Evolutionary conservation across 805 yeast genomes (phyloP), one percentile per base, ranked within the genome.

Genomic region (Tetrapisispora fleetii): DNA sequence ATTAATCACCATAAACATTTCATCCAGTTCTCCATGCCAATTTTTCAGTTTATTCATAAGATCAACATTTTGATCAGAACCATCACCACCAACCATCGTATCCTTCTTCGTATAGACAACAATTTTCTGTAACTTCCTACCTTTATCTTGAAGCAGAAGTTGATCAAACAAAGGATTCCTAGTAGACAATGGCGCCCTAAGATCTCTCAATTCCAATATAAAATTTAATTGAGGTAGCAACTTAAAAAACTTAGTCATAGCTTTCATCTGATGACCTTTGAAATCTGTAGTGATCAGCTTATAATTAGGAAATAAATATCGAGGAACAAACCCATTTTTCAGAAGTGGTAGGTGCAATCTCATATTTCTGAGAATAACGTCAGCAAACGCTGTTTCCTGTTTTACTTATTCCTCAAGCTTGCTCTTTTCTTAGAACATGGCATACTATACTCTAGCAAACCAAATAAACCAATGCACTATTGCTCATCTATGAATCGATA

Each of bases 231-330:
- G 90, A 3, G 93, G 89, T 1, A 91, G 78, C 30, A 87, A 62
- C 36, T 76, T 78, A 14, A 79, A 74, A 69, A 90, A 78, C 51
- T 69, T 75, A 43, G 79, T 75, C 28, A 91, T 69, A 0, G 96
- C 95, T 52, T 79, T 81, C 52, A 80, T 78, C 58, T 91, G 98
- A 62, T 90, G 97, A 13, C 97, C 96, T 57, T 87, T 87, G 67
- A 88, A 88, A 63, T 85, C 89, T 1, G 93, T 80, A 19, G 83
- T 66, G 1, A 80, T 72, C 14, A 89, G 76, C 45, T 78, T 78
- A 61, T 84, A 84, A 14, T 75, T 72, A 1, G 96, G 96, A 57
- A 90, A 90, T n/a, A 65, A 62, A 35, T 69, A 58, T 45, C 97
- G 67, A 1, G 97, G 96, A 14, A 74, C 61, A 59, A 88, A 88